A percentile compares a stretch with the other conserved stretches of the same genome.
Conservation (phyloP, 2,329 filamentous ascomycete genomes). For the Aspergillus texensis region DNA sequence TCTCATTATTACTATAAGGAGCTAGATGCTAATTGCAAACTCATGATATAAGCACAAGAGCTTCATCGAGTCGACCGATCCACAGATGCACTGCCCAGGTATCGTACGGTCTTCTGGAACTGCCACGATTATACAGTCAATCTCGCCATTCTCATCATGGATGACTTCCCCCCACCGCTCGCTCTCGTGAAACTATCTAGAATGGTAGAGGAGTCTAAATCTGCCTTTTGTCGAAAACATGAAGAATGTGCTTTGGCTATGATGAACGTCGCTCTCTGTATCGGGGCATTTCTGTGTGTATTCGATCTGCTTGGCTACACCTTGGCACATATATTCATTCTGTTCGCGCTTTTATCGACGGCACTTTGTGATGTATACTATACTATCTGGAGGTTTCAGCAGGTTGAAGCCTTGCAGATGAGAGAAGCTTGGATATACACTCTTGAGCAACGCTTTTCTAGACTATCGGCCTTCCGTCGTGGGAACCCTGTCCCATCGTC, state of each 20-base stretch:
- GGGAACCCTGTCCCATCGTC: too few relatives aligned
- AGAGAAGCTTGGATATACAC: background rate
- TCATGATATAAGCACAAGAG: background rate
- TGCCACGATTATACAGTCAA: conserved; percentile 1
- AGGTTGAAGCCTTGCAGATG: background rate
- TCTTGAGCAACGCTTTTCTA: background rate
- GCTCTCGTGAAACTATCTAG: background rate
- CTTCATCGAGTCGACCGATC: background rate
- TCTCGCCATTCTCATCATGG: background rate
- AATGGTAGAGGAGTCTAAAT: background rate
- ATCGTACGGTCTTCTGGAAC: background rate
- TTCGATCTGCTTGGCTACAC: background rate
- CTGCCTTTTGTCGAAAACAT: background rate
- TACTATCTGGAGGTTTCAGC: background rate
- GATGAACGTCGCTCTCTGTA: background rate
- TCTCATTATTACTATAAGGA: too few relatives aligned
- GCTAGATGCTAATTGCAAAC: background rate
- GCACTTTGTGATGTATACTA: background rate
- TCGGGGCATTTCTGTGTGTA: background rate
- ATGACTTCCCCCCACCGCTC: background rate
- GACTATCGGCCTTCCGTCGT: background rate
- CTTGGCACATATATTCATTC: background rate
- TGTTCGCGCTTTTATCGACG: background rate
- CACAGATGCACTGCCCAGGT: background rate
- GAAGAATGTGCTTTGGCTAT: background rate